These are phyloP conservation scores for Nakazawaea molendinolei DNA, from an alignment of 805 yeast species.

Conservation along the genomic window DNA sequence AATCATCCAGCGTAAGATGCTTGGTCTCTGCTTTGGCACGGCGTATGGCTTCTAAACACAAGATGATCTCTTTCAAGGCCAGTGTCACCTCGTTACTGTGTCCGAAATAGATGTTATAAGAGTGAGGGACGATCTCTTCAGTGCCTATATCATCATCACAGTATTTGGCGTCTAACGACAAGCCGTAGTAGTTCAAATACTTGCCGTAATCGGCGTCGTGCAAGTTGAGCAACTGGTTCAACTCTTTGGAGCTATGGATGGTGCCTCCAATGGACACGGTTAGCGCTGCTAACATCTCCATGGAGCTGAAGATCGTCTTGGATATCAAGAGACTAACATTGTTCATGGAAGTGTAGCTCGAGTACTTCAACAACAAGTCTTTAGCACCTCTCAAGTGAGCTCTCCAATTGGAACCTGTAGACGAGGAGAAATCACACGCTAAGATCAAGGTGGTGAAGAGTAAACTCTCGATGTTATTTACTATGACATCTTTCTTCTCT, in stretches of 20 bases:
- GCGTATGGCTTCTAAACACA: constrained; percentile 23
- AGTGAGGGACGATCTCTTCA: constrained; percentile 4
- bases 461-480: constrained; percentile 60
- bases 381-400: constrained; percentile 66
- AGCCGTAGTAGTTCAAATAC: constrained; percentile 22
- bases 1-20: neutral
- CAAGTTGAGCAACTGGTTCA: constrained; percentile 29
- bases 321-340: constrained; percentile 9
- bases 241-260: constrained; percentile 41
- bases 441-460: constrained; percentile 61
- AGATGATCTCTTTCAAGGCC: constrained; percentile 24
- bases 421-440: constrained; percentile 58
- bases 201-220: constrained; percentile 18
- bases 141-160: constrained; percentile 3
- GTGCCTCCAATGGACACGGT: constrained; percentile 58
- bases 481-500: constrained; percentile 31
- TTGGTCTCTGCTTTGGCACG: constrained; percentile 6
- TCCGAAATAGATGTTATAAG: constrained; percentile 27
- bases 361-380: constrained; percentile 49
- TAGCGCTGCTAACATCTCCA: constrained; percentile 57
- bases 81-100: constrained; percentile 28
- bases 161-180: constrained; percentile 20
- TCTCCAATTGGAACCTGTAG: constrained; percentile 56
- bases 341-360: constrained; percentile 16
- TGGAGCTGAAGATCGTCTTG: constrained; percentile 33